Evolutionary conservation across 1,284 basidiomycete genomes (phyloP), one percentile per base, ranked within the genome.

Genomic region (Ustilago nuda): DNA sequence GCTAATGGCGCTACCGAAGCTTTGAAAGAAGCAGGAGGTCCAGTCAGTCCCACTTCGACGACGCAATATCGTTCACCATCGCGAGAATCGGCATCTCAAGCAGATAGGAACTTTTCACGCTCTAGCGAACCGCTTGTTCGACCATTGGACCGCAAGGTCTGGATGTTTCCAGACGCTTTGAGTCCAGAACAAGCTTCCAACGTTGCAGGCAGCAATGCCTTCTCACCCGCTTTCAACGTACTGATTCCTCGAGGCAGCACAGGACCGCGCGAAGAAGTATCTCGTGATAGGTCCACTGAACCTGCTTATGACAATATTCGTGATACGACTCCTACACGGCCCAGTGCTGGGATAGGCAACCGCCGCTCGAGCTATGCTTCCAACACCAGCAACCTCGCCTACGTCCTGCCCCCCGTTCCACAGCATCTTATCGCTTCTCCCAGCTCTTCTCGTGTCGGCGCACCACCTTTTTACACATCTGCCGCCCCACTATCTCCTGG

Each of bases 391-490:
- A 46, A n/a, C 62, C 62, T 71, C 27, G 39, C 72, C 3, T 74
- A 68, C 35, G 57, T 67, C 2, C 46, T 78, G 2, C 76, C 76
- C 1, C 55, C 76, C 17, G 72, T 79, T 17, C 76, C 75, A 37
- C 62, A 72, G 43, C 73, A 80, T 50, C 70, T 79, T 55, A 58
- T 79, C 60, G 57, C 68, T 8, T 64, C 78, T 11, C 71, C 74
- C 3, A 46, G 43, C 27, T 79, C 78, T 27, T 74, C 65, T 27
- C 59, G 56, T 13, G 27, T 56, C 15, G 59, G 46, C 19, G 56
- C 33, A 27, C 54, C 61, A 19, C 17, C 66, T 13, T 57, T 65
- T 4, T 55, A 65, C 30, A 19, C 50, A 17, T 15, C 65, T 19
- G 19, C 54, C 19, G 53, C 53, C 9, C 53, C 63, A 12, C 46